These are phyloP conservation scores for Corylus americana DNA, from an alignment of 306 rosid species.

Conservation along the genomic window DNA sequence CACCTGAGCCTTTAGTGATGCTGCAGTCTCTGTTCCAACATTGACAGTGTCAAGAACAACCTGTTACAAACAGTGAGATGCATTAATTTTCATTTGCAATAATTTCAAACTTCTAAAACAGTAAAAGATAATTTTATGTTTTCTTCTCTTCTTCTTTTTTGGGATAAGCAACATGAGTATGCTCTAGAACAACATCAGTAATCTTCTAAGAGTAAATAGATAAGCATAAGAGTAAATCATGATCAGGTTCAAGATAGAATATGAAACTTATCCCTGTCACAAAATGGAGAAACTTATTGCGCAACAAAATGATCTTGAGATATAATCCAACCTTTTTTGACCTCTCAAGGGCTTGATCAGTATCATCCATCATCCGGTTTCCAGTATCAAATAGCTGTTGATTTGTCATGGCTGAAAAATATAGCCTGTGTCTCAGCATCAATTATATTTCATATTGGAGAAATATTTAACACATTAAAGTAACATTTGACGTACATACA, in stretches of 20 bases:
- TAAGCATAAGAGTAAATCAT: background rate
- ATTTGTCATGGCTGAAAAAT: conserved; percentile 80
- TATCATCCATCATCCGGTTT: conserved; percentile 87
- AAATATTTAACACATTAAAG: background rate
- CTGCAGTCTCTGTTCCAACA: conserved; percentile 88
- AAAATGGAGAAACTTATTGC: background rate
- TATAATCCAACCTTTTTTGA: conserved; percentile 69
- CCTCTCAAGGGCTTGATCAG: conserved; percentile 96
- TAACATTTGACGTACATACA: conserved; percentile 2
- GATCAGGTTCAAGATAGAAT: background rate
- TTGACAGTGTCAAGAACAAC: conserved; percentile 83
- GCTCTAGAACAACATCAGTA: background rate
- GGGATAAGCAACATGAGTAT: background rate
- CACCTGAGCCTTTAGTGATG: conserved; percentile 92
- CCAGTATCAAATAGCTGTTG: conserved; percentile 80
- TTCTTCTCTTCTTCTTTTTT: too few relatives aligned
- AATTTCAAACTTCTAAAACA: background rate
- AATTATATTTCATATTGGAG: conserved; percentile 28
- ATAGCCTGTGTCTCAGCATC: conserved; percentile 26
- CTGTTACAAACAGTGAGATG: conserved; percentile 41
- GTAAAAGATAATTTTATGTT: background rate
- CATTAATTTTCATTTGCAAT: conserved; percentile 22
- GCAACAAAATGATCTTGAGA: conserved; percentile 5
- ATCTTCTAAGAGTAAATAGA: background rate
- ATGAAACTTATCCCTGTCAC: background rate